These are phyloP conservation scores for Apodospora peruviana DNA, from an alignment of 495 filamentous ascomycete species.

Conservation along the genomic window DNA sequence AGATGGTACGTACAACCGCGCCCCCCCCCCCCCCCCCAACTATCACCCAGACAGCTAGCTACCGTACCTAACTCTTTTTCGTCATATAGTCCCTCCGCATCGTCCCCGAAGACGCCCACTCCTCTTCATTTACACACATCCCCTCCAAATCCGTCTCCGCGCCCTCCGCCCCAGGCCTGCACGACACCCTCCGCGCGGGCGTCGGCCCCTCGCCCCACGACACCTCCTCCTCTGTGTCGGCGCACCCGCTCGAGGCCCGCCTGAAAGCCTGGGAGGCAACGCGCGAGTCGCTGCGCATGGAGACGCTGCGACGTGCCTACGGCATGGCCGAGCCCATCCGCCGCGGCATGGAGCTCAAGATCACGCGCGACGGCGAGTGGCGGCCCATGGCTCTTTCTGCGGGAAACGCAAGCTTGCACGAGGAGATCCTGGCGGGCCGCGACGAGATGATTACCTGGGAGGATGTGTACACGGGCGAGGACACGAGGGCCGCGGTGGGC, in stretches of 20 bases:
- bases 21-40: constrained; percentile 3
- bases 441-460: constrained; percentile 79
- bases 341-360: constrained; percentile 92
- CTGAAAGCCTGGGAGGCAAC: constrained; percentile 78
- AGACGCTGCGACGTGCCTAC: constrained; percentile 73
- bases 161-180: constrained; percentile 84
- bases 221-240: constrained; percentile 44
- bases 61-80: constrained; percentile 18
- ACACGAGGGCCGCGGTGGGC: constrained; percentile 57
- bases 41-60: constrained; percentile 9
- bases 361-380: constrained; percentile 55
- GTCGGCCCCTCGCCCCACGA: constrained; percentile 52
- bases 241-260: constrained; percentile 88
- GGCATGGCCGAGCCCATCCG: constrained; percentile 91
- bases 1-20: constrained; percentile 17
- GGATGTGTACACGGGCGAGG: constrained; percentile 79
- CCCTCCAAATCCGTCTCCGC: constrained; percentile 54
- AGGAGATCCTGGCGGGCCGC: constrained; percentile 76
- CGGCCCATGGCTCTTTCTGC: constrained; percentile 35
- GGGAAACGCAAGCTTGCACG: constrained; percentile 49
- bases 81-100: constrained; percentile 78
- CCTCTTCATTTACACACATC: constrained; percentile 53
- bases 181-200: constrained; percentile 83
- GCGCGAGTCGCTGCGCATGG: constrained; percentile 83
- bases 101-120: constrained; percentile 59